Conservation (phyloP, 331 rosid species). For the Erythrophleum ivorense region DNA sequence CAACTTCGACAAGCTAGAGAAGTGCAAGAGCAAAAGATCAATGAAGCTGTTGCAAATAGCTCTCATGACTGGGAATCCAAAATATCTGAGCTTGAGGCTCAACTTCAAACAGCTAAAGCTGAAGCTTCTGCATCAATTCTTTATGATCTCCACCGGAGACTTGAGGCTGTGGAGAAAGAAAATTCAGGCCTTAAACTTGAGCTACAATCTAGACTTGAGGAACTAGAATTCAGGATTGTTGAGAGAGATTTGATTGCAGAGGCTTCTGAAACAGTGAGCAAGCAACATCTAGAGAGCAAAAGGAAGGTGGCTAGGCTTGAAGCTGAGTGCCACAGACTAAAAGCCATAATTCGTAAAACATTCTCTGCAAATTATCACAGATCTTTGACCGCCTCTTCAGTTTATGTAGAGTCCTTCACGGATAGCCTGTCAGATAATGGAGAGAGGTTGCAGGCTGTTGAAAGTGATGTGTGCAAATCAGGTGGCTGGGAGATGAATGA, state of each 20-base stretch:
- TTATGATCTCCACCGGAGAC: constrained; percentile 53
- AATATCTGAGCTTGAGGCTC: constrained; percentile 63
- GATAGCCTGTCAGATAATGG: constrained; percentile 75
- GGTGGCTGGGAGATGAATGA: constrained; percentile 54
- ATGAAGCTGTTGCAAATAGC: constrained; percentile 56
- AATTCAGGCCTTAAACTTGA: constrained; percentile 61
- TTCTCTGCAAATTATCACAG: constrained; percentile 47
- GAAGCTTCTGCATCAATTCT: constrained; percentile 52
- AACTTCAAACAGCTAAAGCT: constrained; percentile 64
- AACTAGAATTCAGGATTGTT: constrained; percentile 58
- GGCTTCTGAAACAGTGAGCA: constrained; percentile 86
- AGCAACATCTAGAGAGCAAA: constrained; percentile 72
- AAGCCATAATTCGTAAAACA: constrained; percentile 55
- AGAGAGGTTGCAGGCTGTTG: constrained; percentile 61
- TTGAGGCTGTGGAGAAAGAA: constrained; percentile 63
- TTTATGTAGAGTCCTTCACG: constrained; percentile 58
- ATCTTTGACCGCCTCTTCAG: constrained; percentile 56
- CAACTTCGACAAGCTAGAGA: constrained; percentile 91
- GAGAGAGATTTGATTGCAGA: constrained; percentile 80
- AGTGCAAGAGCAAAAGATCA: constrained; percentile 66
- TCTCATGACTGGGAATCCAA: constrained; percentile 60
- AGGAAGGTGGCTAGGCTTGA: constrained; percentile 83
- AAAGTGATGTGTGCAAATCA: constrained; percentile 49
- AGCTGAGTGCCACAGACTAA: constrained; percentile 78
- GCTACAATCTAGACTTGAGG: constrained; percentile 72